phyloP scores from a whole-genome alignment of 2,329 filamentous ascomycete species.

The Colletotrichum sp. region DNA sequence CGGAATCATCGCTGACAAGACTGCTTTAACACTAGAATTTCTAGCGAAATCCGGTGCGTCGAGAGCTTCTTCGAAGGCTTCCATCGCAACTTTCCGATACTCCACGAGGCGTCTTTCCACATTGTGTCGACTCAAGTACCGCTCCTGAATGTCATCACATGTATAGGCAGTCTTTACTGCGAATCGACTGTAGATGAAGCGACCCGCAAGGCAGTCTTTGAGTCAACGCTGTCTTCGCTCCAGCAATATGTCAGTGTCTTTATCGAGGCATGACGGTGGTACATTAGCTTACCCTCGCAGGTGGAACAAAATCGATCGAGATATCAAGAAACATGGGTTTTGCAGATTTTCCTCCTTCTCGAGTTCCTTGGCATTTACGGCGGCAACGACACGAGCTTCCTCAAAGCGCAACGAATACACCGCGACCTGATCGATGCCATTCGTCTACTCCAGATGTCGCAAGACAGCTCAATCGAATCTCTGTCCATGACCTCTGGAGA shows the following conservation, averaged over 20 bases:
- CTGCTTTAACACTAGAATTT: background rate
- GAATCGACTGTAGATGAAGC: background rate
- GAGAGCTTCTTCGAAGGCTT: conserved; percentile 8
- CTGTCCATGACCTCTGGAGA: background rate
- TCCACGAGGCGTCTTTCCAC: conserved; percentile 2
- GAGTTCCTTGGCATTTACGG: conserved; percentile 9
- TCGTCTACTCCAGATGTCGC: conserved; percentile 1
- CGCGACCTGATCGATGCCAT: conserved; percentile 7
- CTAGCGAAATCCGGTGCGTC: conserved; percentile 1
- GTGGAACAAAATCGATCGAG: conserved; percentile 3
- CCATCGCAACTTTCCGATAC: background rate
- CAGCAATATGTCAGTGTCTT: background rate
- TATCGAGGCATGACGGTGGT: fast-evolving
- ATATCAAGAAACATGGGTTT: conserved; percentile 9
- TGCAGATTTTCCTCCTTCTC: conserved; percentile 2
- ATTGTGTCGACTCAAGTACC: conserved; percentile 8
- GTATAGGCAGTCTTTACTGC: conserved; percentile 9
- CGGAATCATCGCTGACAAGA: background rate
- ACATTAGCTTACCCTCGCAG: background rate
- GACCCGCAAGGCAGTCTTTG: background rate
- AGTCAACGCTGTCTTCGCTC: background rate
- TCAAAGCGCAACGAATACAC: conserved; percentile 6
- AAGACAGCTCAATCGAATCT: background rate
- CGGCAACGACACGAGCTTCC: conserved; percentile 1
- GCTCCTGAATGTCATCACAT: background rate